A percentile compares a stretch with the other conserved stretches of the same genome.
Conservation (phyloP, 345 rosid genomes). For the Salix udensis region DNA sequence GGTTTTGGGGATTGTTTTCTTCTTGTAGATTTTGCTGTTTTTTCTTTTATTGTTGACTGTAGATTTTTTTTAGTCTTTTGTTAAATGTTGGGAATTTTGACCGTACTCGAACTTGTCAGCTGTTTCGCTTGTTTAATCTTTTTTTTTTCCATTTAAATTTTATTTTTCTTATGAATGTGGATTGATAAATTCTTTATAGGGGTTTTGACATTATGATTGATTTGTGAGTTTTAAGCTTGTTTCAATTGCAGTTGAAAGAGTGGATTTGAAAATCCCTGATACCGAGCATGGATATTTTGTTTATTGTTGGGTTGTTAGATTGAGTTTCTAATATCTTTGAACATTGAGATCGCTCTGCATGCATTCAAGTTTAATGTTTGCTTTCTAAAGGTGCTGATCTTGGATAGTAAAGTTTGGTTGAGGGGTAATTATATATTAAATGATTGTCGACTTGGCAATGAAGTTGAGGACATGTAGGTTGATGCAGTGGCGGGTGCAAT, state of each 20-base stretch:
- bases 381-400: background rate
- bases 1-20: background rate
- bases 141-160: background rate
- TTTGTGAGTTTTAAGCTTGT: background rate
- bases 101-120: background rate
- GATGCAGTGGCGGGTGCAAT: background rate
- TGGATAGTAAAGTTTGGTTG: background rate
- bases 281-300: background rate
- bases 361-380: slow-evolving; percentile 4
- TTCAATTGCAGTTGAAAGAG: background rate
- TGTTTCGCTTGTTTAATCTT: background rate
- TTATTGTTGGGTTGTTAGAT: background rate
- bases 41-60: background rate
- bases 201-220: background rate
- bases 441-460: background rate
- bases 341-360: background rate
- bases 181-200: background rate
- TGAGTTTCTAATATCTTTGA: background rate
- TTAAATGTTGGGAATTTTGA: background rate
- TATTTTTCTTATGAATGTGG: background rate
- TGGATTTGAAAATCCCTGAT: background rate
- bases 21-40: background rate
- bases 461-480: background rate
- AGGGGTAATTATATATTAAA: background rate
- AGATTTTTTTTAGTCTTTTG: background rate